Conservation (phyloP, 2,329 filamentous ascomycete species). For the Aspergillus fructus region DNA sequence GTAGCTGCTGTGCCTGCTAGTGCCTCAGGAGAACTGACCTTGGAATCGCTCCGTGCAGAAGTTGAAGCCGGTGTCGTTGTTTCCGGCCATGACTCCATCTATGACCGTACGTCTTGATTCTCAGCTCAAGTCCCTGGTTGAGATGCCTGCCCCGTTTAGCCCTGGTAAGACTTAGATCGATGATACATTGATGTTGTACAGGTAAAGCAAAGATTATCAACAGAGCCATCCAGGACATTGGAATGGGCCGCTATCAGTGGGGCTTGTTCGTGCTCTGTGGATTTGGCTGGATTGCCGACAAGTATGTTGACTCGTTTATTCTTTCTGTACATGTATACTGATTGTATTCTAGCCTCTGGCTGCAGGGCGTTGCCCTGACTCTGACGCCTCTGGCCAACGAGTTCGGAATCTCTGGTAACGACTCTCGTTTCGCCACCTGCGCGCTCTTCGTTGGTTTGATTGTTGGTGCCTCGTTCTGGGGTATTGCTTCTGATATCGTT, state of each 20-base stretch:
- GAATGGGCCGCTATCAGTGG: constrained; percentile 87
- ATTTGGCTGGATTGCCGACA: constrained; percentile 84
- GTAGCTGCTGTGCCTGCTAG: neutral
- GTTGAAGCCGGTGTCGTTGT: constrained; percentile 60
- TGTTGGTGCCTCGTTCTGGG: constrained; percentile 77
- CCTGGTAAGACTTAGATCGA: neutral
- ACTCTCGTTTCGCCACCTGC: constrained; percentile 77
- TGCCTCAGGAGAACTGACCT: constrained; percentile 49
- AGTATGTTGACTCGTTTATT: constrained; percentile 52
- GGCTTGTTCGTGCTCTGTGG: constrained; percentile 77
- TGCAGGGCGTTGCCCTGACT: constrained; percentile 76
- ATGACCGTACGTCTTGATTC: constrained; percentile 65
- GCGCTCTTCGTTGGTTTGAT: constrained; percentile 74
- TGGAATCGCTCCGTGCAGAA: constrained; percentile 68
- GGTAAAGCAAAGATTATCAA: constrained; percentile 79
- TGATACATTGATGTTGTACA: constrained; percentile 27
- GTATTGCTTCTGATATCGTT: constrained; percentile 72
- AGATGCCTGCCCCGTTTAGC: neutral
- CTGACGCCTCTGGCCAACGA: constrained; percentile 72
- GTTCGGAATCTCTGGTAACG: constrained; percentile 68
- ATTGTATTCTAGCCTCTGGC: constrained; percentile 62
- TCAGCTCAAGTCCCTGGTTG: neutral
- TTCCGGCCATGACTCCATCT: constrained; percentile 62
- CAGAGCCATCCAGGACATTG: constrained; percentile 81
- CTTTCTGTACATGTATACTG: neutral